Evolutionary conservation across 2,329 filamentous ascomycete species (phyloP).

Genomic region (Ophiostoma himal-ulmi): DNA sequence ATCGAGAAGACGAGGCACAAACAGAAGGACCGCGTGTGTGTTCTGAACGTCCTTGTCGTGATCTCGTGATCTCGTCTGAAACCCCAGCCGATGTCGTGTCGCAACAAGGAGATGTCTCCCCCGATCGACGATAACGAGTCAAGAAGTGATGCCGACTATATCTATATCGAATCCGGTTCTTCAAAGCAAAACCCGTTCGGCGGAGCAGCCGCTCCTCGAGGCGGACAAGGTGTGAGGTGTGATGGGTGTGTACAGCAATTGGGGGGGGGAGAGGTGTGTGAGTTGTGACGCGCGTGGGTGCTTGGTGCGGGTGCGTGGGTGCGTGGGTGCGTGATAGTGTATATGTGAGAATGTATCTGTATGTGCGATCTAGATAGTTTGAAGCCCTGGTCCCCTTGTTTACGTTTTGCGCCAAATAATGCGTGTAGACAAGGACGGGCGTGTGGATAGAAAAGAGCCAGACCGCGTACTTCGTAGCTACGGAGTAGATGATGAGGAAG

Average conservation of each 20-base stretch:
- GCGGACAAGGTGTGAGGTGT: background rate
- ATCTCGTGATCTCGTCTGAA: background rate
- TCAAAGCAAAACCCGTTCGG: background rate
- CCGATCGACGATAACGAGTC: background rate
- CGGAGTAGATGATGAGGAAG: constrained; percentile 2
- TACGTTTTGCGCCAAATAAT: constrained; percentile 6
- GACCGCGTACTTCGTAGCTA: background rate
- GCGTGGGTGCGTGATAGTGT: constrained; percentile 4
- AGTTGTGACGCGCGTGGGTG: constrained; percentile 12
- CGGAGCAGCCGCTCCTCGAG: constrained; percentile 9
- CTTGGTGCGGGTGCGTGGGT: constrained; percentile 6
- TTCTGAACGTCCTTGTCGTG: background rate
- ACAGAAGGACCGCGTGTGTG: background rate
- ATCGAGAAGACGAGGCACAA: background rate
- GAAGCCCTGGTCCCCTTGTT: constrained; percentile 14
- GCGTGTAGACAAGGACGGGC: constrained; percentile 14
- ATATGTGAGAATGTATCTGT: background rate
- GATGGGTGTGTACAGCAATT: constrained; percentile 11
- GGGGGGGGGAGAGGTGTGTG: constrained; percentile 9
- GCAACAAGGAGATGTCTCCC: background rate
- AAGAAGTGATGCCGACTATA: background rate
- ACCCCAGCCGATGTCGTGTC: background rate
- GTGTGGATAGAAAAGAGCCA: constrained; percentile 13
- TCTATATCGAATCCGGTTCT: background rate
- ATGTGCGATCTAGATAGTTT: constrained; percentile 11